Base-by-base conservation (phyloP, 345 rosid genomes). In the Hirschfeldia incana region DNA sequence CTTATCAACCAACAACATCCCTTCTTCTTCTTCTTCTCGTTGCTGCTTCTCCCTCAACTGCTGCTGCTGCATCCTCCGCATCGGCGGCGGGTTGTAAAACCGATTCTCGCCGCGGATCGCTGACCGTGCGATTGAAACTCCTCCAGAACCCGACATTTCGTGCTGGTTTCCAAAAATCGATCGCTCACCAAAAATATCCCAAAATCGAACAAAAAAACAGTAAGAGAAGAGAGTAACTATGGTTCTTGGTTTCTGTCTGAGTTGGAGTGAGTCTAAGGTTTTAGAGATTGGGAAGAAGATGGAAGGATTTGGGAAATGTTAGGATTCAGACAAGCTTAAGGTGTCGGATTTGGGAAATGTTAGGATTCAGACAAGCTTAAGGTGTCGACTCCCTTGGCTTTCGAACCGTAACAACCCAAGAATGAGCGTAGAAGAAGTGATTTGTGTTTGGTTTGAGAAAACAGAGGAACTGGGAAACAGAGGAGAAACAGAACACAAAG, bases 61-160 rank as follows among this genome's bases (percentile, higher is more conserved):
- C 59, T 82, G 80, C 32, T 85, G 86, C 53, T 80, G 85, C 69
- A 73, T 88, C 66, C 78, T 79, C 32, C 88, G 76, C 76, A 87
- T 73, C 64, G 84, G 76, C 7, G 88, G 90, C 7, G 88, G 87
- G n/a, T 85, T 75, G 49, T 87, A 85, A 65, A 87, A 85, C 26
- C 88, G 84, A 67, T 81, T 81, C 79, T 84, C 88, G 2, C 87
- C 90, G 2, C 85, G 78, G 72, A 77, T 65, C 69, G 83, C 78
- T 32, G 83, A 70, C 1, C 85, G 74, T 2, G 78, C 84, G 71
- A 80, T 83, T 64, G 86, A 82, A 77, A 73, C 86, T 8, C 85
- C 82, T 65, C 86, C 84, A 2, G 85, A 80, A 37, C 84, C 87
- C 55, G 87, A 79, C 90, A 87, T 87, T 42, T 34, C 76, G 80